phyloP scores from a whole-genome alignment of 768 basidiomycete genomes.

The Phylloporus sp. region DNA sequence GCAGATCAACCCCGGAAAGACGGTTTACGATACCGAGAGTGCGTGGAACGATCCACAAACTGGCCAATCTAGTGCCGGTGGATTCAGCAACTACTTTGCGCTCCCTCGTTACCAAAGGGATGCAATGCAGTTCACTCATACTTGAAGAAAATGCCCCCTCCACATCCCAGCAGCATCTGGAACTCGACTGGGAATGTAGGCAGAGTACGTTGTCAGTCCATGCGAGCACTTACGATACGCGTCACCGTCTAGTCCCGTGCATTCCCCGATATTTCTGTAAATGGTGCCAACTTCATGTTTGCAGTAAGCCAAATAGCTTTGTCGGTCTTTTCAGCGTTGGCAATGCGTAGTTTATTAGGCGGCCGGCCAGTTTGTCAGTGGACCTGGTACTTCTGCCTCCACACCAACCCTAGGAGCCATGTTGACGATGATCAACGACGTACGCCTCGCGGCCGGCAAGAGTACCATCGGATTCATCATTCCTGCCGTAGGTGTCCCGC shows the following conservation, averaged over 20 bases:
- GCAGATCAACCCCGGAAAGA: constrained; percentile 35
- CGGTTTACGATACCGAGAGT: constrained; percentile 39
- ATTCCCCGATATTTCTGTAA: constrained; percentile 35
- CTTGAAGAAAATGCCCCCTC: constrained; percentile 29
- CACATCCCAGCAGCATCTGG: constrained; percentile 22
- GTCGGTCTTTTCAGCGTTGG: constrained; percentile 7
- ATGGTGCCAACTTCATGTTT: constrained; percentile 31
- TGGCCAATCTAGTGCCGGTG: constrained; percentile 46
- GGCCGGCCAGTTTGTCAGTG: constrained; percentile 31
- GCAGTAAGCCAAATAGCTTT: constrained; percentile 7
- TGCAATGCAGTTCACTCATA: constrained; percentile 30
- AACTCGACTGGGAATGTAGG: constrained; percentile 24
- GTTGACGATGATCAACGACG: constrained; percentile 36
- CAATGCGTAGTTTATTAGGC: constrained; percentile 22
- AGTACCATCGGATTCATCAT: constrained; percentile 41
- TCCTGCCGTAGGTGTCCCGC: constrained; percentile 34
- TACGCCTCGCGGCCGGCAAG: constrained; percentile 30
- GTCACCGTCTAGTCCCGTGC: constrained; percentile 27
- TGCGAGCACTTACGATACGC: constrained; percentile 18
- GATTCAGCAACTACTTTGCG: constrained; percentile 40
- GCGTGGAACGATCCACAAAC: constrained; percentile 36
- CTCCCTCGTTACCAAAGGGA: constrained; percentile 38
- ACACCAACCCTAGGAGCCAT: constrained; percentile 31
- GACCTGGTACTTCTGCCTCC: constrained; percentile 32
- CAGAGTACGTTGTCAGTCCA: constrained; percentile 8